Evolutionary conservation across 139 green algal species (phyloP), one percentile per base, ranked within the genome.

Genomic region (Coccomyxa sp.): DNA sequence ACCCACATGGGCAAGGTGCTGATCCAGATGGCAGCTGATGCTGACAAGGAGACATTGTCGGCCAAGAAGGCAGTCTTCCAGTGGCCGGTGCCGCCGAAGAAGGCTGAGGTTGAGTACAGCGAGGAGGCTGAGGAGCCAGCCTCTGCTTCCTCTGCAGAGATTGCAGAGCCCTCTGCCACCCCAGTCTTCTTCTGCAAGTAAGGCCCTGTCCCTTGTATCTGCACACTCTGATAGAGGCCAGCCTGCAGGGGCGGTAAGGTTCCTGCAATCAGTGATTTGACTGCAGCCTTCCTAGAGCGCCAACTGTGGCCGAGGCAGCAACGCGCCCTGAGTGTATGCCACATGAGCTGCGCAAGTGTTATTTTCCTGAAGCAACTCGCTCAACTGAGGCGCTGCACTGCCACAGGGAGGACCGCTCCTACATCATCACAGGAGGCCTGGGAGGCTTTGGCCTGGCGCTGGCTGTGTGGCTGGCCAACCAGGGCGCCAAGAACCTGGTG

Each of bases 341-440:
- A n/a, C n/a, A n/a, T n/a, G n/a, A n/a, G n/a, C n/a, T n/a, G n/a
- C n/a, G n/a, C n/a, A n/a, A n/a, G n/a, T n/a, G n/a, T n/a, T n/a
- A n/a, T n/a, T n/a, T n/a, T n/a, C n/a, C n/a, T n/a, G n/a, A n/a
- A n/a, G n/a, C n/a, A n/a, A n/a, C n/a, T n/a, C n/a, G n/a, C n/a
- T n/a, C n/a, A n/a, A n/a, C n/a, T n/a, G n/a, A n/a, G n/a, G n/a
- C n/a, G n/a, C n/a, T n/a, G n/a, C n/a, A n/a, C n/a, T n/a, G n/a
- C n/a, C n/a, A 35, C 68, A 72, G 68, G 68, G 24, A n/a, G 68
- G 70, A 74, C 70, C 34, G 70, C 9, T 39, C 35, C 33, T 74
- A 74, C 70, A 31, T 74, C 70, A 74, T 74, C 70, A 74, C 70
- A 24, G 70, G 70, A 31, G 70, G 70, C 9, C 33, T 74, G 70